These are phyloP conservation scores for Psilocybe cyanescens DNA, from an alignment of 768 basidiomycete species.

Conservation along the genomic window DNA sequence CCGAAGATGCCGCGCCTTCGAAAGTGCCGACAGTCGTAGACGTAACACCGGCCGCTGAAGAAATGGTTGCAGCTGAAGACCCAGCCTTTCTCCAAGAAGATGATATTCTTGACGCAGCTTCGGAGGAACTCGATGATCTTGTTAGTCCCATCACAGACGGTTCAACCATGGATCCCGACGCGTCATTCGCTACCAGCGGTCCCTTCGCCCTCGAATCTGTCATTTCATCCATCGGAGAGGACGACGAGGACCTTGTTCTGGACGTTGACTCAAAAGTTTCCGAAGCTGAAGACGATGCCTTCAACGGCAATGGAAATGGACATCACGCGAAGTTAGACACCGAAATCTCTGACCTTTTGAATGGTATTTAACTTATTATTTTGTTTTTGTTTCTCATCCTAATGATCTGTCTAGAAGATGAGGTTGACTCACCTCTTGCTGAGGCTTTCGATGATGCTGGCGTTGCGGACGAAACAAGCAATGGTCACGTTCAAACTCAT, in stretches of 20 bases:
- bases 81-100: background rate
- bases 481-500: background rate
- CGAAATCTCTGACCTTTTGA: background rate
- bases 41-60: background rate
- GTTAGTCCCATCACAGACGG: background rate
- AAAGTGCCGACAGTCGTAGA: too few species aligned
- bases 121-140: background rate
- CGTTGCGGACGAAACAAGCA: background rate
- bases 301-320: background rate
- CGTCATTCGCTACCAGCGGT: slow-evolving; percentile 1
- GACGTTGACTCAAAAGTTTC: background rate
- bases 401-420: background rate
- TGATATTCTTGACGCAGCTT: background rate
- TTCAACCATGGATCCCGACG: slow-evolving; percentile 1
- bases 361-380: background rate
- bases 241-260: background rate
- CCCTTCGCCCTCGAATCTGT: slow-evolving; percentile 4
- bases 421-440: background rate
- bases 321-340: background rate
- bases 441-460: background rate
- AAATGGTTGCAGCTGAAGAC: background rate
- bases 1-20: background rate
- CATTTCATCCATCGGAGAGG: slow-evolving; percentile 3
- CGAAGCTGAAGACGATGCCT: background rate
- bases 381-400: background rate